Evolutionary conservation across 176 grass and related monocot species (phyloP).

Genomic region (Eleusine indica): DNA sequence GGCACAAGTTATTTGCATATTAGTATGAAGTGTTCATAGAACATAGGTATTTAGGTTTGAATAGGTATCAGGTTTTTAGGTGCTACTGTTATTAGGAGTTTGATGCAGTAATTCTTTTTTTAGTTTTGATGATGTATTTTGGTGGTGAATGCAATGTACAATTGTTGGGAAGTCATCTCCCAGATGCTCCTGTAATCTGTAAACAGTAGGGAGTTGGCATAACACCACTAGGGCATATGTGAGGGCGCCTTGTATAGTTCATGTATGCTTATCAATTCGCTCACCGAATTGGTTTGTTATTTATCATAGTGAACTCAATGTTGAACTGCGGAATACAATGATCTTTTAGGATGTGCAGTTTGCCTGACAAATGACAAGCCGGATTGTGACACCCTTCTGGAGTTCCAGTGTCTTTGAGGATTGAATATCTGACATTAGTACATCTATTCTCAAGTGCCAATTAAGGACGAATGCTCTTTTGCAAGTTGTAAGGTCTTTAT

Average conservation of each 20-base stretch:
- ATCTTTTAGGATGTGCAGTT: no score
- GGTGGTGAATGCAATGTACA: conserved; percentile 19
- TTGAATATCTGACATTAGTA: no score
- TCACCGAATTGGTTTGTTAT: neutral
- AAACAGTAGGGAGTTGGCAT: neutral
- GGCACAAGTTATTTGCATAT: conserved; percentile 14
- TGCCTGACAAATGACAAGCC: no score
- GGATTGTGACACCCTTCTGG: no score
- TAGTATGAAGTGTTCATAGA: conserved; percentile 41
- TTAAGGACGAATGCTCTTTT: neutral
- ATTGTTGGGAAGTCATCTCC: conserved; percentile 28
- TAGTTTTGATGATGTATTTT: conserved; percentile 21
- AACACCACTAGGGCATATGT: neutral
- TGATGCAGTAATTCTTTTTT: neutral
- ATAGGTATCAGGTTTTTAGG: neutral
- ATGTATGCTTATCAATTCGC: neutral
- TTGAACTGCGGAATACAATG: no score
- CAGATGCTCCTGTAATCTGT: conserved; percentile 7
- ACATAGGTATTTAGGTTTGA: conserved; percentile 16
- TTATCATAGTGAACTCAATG: no score
- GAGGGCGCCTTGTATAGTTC: neutral
- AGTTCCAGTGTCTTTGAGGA: no score
- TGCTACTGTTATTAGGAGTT: conserved; percentile 20
- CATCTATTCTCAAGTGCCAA: neutral
- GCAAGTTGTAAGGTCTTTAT: neutral